Conservation (phyloP, 495 filamentous ascomycete species). For the Penicillium lividum region DNA sequence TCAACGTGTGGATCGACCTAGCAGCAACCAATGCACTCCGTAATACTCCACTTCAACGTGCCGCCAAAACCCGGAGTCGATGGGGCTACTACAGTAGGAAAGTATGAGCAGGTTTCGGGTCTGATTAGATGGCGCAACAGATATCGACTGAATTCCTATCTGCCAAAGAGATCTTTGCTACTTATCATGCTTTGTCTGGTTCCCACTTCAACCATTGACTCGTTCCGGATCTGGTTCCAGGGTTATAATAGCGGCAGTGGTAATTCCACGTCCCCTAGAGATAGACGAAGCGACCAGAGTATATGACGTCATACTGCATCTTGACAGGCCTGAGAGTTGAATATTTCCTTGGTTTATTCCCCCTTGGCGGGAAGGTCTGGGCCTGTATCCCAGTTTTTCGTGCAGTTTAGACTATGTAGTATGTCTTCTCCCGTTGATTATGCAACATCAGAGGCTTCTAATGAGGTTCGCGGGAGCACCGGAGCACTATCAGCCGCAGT, state of each 20-base stretch:
- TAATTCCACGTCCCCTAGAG: conserved; percentile 22
- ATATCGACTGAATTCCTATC: not conserved
- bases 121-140: not conserved
- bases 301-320: conserved; percentile 27
- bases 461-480: conserved; percentile 10
- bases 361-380: conserved; percentile 21
- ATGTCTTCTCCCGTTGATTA: conserved; percentile 1
- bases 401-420: conserved; percentile 11
- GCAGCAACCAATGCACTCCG: conserved; percentile 18
- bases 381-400: conserved; percentile 19
- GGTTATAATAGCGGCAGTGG: not conserved
- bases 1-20: conserved; percentile 25
- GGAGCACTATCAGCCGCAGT: conserved; percentile 20
- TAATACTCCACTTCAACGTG: conserved; percentile 23
- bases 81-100: conserved; percentile 6
- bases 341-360: conserved; percentile 29
- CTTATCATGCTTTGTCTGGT: conserved; percentile 9
- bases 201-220: conserved; percentile 1
- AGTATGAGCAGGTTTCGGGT: not conserved
- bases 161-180: conserved; percentile 9
- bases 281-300: not conserved
- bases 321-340: conserved; percentile 25
- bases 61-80: conserved; percentile 22
- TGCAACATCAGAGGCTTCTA: not conserved
- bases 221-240: not conserved